Base-by-base conservation (phyloP, 768 basidiomycete species). In the Tylopilus sp. region DNA sequence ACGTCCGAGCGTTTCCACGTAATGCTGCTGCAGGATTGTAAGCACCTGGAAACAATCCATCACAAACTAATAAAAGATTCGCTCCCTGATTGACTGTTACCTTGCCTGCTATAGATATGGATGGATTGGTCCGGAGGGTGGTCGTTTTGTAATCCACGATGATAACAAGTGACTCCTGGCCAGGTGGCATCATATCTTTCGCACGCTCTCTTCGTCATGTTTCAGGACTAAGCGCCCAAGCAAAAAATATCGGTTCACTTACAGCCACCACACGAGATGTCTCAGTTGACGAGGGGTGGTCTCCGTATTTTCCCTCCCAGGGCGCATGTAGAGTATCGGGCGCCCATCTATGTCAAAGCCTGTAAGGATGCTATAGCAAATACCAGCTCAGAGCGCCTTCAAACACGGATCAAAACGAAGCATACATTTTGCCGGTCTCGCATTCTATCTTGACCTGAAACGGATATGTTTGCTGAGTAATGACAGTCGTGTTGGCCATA, bases 311-410 rank as follows among this genome's bases (percentile, higher is more conserved):
- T 95, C 90, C 52, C 82, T 77, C 23, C 90, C 91, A 0, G 92
- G 91, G 15, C 90, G 83, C 83, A 95, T 85, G 69, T 92, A 93
- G 13, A 95, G 72, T 39, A 94, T 85, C 0, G 92, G 91, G n/a
- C 92, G 76, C 5, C 89, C 90, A 50, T 92, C 88, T 46, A 75
- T 77, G 69, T 95, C 91, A 57, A 93, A 94, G 7, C 92, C 91
- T 48, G 82, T 90, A 41, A 93, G 69, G 42, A 93, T 78, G 40
- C 91, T 92, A 57, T 6, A 39, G 17, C 28, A 18, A n/a, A 17
- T 23, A 33, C 42, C 31, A 33, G 15, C 33, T 51, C 22, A 30
- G 44, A 40, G 17, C 15, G n/a, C 36, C 15, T 17, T 9, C 25
- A 6, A 18, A 26, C 30, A 40, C 41, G 30, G 17, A 20, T 53